phyloP scores from a whole-genome alignment of 2,329 filamentous ascomycete genomes.

The Aspergillus novoparasiticus region DNA sequence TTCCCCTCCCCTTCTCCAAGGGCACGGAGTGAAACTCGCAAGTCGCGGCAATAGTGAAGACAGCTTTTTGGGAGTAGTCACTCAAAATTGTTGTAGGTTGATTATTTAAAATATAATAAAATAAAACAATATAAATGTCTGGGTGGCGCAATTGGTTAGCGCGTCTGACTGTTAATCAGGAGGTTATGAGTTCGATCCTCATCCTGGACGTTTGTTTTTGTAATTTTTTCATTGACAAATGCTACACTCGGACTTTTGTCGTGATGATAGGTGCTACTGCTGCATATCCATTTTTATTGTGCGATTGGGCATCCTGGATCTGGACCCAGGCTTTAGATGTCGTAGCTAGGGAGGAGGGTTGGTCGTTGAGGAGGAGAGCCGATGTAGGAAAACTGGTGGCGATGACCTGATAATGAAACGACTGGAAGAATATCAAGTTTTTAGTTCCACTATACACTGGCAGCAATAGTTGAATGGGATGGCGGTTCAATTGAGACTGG shows the following conservation, averaged over 20 bases:
- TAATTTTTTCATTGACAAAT: too few species aligned
- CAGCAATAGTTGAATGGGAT: too few species aligned
- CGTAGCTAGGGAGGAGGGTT: background rate
- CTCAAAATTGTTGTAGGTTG: rapidly evolving
- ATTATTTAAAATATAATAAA: background rate
- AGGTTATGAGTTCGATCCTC: background rate
- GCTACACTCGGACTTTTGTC: background rate
- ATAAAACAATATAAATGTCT: background rate
- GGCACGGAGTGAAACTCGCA: too few species aligned
- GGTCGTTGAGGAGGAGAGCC: background rate
- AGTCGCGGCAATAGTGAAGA: too few species aligned
- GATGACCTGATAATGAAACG: background rate
- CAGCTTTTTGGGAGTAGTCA: too few species aligned
- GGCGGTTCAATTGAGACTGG: too few species aligned
- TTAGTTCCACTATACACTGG: too few species aligned
- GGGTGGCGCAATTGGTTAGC: background rate
- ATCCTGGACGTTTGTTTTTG: background rate
- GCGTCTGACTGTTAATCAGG: background rate
- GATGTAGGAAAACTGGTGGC: background rate
- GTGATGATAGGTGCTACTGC: background rate
- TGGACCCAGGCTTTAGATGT: background rate
- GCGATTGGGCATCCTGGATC: background rate
- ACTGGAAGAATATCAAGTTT: background rate
- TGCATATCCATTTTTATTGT: background rate
- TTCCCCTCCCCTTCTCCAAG: too few species aligned